Percentiles rank a stretch among this genome's conserved stretches.
Conservation (phyloP, 768 basidiomycete genomes). For the Mycena metata region DNA sequence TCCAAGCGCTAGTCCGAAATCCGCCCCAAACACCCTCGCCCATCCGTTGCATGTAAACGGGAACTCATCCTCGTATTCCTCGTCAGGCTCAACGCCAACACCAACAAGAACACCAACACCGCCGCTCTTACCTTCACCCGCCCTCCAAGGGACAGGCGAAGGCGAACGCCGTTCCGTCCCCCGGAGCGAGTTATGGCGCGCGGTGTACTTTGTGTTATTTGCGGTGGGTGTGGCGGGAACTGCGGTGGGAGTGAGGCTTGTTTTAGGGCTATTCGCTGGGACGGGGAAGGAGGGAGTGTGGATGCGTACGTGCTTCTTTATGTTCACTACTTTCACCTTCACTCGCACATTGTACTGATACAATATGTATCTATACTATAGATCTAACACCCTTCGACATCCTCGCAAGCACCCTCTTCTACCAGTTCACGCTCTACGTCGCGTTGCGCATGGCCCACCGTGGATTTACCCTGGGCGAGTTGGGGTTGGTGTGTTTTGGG, state of each 20-base stretch:
- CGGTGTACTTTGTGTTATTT: slow-evolving; percentile 76
- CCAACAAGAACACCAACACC: no score
- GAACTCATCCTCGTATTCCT: neutral
- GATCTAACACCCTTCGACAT: slow-evolving; percentile 87
- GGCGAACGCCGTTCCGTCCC: slow-evolving; percentile 84
- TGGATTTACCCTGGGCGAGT: slow-evolving; percentile 96
- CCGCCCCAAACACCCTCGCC: neutral
- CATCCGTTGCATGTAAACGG: slow-evolving; percentile 41
- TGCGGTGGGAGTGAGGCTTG: slow-evolving; percentile 63
- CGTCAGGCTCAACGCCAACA: no score
- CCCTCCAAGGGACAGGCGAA: slow-evolving; percentile 47
- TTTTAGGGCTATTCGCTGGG: slow-evolving; percentile 51
- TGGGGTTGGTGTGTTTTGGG: slow-evolving; percentile 90
- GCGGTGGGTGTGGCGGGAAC: slow-evolving; percentile 65
- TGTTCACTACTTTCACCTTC: no score
- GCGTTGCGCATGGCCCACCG: slow-evolving; percentile 91
- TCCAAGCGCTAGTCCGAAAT: no score
- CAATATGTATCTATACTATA: slow-evolving; percentile 45
- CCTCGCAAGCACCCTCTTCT: slow-evolving; percentile 80
- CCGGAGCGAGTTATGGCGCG: slow-evolving; percentile 74
- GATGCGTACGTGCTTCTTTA: slow-evolving; percentile 68
- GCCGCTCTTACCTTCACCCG: neutral
- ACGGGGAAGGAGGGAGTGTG: slow-evolving; percentile 62
- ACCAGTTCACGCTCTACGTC: slow-evolving; percentile 92
- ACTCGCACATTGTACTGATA: no score